Evolutionary conservation across 768 basidiomycete genomes (phyloP).

Genomic region (Podaxis sp.): DNA sequence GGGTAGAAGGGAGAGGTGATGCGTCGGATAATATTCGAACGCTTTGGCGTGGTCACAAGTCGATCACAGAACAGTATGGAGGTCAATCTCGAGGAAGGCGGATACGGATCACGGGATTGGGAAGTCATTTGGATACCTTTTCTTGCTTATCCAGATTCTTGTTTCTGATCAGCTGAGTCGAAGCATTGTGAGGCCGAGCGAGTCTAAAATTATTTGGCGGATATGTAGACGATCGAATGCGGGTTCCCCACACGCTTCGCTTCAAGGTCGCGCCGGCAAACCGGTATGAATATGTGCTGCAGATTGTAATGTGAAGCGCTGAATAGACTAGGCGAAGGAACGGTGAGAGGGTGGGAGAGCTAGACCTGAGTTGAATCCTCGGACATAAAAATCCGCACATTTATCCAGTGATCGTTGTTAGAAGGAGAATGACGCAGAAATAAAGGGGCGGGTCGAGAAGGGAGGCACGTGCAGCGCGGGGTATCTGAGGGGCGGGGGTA

Average conservation of each 20-base stretch:
- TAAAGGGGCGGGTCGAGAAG: background rate
- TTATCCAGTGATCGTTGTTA: constrained; percentile 7
- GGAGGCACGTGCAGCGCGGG: constrained; percentile 13
- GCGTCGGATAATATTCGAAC: background rate
- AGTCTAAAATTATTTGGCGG: background rate
- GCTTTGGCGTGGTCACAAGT: background rate
- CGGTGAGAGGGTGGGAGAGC: background rate
- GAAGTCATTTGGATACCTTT: background rate
- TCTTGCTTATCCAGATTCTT: too few species aligned
- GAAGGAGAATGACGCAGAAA: constrained; percentile 5
- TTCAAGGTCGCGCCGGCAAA: background rate
- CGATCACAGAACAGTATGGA: background rate
- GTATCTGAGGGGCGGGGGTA: constrained; percentile 15
- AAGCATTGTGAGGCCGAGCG: background rate
- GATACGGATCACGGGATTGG: background rate
- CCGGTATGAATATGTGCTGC: background rate
- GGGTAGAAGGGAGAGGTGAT: background rate
- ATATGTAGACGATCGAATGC: too few species aligned
- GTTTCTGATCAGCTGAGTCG: too few species aligned
- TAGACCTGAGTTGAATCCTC: background rate
- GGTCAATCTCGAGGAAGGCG: background rate
- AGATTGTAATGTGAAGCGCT: background rate
- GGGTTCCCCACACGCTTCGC: background rate
- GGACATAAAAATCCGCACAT: background rate
- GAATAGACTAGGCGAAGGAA: too few species aligned